Percentiles rank a stretch among this genome's conserved stretches.
Evolutionary conservation across 306 rosid species (phyloP).

Genomic region (Dalbergia cultrata): DNA sequence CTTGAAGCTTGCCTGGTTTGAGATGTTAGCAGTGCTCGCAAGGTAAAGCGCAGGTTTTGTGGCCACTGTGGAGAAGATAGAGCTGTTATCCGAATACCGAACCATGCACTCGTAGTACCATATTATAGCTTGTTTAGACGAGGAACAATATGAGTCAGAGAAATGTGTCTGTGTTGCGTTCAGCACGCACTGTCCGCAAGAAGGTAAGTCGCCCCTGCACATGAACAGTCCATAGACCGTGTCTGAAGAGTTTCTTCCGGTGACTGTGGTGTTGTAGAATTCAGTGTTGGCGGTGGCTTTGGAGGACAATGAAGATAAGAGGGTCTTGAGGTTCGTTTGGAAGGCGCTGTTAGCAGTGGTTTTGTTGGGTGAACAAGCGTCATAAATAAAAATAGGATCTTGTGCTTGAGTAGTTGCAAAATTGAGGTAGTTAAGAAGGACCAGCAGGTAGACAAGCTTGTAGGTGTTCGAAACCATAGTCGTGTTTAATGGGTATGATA

Average conservation of each 20-base stretch:
- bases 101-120: slow-evolving; percentile 1
- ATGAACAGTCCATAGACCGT: background rate
- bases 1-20: slow-evolving; percentile 7
- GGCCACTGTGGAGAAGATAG: background rate
- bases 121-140: background rate
- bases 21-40: background rate
- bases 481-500: background rate
- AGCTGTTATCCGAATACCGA: background rate
- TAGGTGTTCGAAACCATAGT: background rate
- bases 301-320: background rate
- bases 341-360: too few relatives aligned
- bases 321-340: background rate
- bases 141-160: background rate
- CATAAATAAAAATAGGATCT: too few relatives aligned
- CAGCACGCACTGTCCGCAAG: background rate
- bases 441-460: background rate
- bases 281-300: background rate
- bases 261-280: background rate
- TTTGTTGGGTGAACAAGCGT: too few relatives aligned
- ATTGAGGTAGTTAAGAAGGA: background rate
- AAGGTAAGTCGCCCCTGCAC: background rate
- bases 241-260: background rate
- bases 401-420: background rate
- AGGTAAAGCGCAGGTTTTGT: background rate
- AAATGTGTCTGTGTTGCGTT: background rate